A percentile compares a stretch with the other conserved stretches of the same genome.
Evolutionary conservation across 768 basidiomycete genomes (phyloP).

Genomic region (Lactarius deliciosus): DNA sequence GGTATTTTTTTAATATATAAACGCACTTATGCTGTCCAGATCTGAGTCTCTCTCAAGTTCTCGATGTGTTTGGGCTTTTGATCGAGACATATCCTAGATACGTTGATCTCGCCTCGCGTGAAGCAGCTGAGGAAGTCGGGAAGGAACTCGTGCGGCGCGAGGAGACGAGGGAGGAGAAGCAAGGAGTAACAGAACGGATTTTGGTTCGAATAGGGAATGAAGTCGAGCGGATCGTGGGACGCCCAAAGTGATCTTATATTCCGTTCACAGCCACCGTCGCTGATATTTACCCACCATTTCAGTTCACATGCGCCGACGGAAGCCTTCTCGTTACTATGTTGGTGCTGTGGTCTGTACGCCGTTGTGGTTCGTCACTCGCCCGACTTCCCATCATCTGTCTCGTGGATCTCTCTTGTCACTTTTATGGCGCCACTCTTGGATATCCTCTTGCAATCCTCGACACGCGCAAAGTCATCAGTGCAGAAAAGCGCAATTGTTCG

Average conservation of each 20-base stretch:
- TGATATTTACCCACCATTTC: constrained; percentile 3
- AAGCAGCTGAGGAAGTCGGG: constrained; percentile 67
- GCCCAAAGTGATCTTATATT: constrained; percentile 51
- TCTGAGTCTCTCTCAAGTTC: constrained; percentile 53
- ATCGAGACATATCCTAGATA: constrained; percentile 79
- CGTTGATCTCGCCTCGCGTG: constrained; percentile 65
- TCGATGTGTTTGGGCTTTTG: constrained; percentile 72
- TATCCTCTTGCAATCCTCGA: constrained; percentile 51
- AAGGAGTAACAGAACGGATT: constrained; percentile 68
- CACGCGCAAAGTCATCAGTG: constrained; percentile 55
- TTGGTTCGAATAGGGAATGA: constrained; percentile 76
- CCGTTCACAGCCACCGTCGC: background rate
- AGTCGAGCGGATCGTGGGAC: constrained; percentile 55
- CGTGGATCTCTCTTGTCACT: constrained; percentile 54
- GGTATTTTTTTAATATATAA: constrained; percentile 6
- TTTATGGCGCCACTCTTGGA: constrained; percentile 63
- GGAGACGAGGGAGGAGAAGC: constrained; percentile 49
- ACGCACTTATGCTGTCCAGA: constrained; percentile 42
- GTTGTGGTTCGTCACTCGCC: constrained; percentile 47
- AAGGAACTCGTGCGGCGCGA: constrained; percentile 65
- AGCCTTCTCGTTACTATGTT: constrained; percentile 67
- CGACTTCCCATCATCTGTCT: constrained; percentile 46
- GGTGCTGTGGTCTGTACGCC: constrained; percentile 65
- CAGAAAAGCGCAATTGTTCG: constrained; percentile 60
- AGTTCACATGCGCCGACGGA: constrained; percentile 52